phyloP scores from a whole-genome alignment of 1,139 yeast species.

The Cylindricascospora bacillispora region DNA sequence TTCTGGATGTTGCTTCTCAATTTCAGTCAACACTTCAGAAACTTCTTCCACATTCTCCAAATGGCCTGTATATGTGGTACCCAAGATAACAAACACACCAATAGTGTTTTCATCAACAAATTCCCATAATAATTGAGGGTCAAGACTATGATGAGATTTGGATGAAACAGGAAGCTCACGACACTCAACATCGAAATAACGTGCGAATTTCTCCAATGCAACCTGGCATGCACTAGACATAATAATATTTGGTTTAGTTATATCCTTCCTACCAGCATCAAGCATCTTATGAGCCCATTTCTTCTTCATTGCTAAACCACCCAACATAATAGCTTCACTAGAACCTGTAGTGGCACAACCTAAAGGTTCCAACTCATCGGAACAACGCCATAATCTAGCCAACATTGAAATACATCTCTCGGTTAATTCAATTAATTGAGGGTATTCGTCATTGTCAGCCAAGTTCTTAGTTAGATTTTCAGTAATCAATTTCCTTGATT shows the following conservation, averaged over 20 bases:
- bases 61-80: slow-evolving; percentile 89
- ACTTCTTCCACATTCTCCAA: slow-evolving; percentile 67
- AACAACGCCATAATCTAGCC: slow-evolving; percentile 69
- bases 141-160: slow-evolving; percentile 52
- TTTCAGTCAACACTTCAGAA: slow-evolving; percentile 47
- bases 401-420: slow-evolving; percentile 72
- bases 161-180: slow-evolving; percentile 56
- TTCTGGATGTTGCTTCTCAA: slow-evolving; percentile 32
- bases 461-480: slow-evolving; percentile 77
- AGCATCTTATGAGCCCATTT: slow-evolving; percentile 64
- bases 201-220: slow-evolving; percentile 85
- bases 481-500: slow-evolving; percentile 37
- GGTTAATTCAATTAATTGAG: slow-evolving; percentile 69
- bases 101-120: slow-evolving; percentile 81
- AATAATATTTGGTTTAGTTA: slow-evolving; percentile 63
- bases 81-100: slow-evolving; percentile 79
- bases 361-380: slow-evolving; percentile 34
- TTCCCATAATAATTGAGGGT: slow-evolving; percentile 43
- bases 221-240: slow-evolving; percentile 97
- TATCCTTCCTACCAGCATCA: slow-evolving; percentile 42
- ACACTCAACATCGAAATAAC: slow-evolving; percentile 85
- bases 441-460: slow-evolving; percentile 91
- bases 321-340: slow-evolving; percentile 86
- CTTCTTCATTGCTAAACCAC: slow-evolving; percentile 85
- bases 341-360: slow-evolving; percentile 94